Evolutionary conservation across 2,329 filamentous ascomycete genomes (phyloP).

Genomic region (Aspergillus udagawae): DNA sequence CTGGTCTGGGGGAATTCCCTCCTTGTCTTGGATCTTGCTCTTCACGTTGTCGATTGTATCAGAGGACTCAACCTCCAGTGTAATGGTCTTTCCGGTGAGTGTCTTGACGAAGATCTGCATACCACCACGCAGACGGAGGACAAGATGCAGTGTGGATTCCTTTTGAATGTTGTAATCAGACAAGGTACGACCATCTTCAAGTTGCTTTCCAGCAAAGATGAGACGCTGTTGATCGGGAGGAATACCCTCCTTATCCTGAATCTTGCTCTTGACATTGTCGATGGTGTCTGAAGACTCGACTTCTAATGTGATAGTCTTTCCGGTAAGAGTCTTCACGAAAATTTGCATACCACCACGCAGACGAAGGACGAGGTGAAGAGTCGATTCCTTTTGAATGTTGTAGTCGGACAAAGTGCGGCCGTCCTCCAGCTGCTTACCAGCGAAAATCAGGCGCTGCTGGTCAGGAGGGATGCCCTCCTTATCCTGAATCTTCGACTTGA

Average conservation of each 20-base stretch:
- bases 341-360: constrained; percentile 74
- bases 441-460: constrained; percentile 57
- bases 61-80: constrained; percentile 63
- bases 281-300: constrained; percentile 88
- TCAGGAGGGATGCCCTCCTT: constrained; percentile 58
- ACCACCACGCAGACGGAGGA: constrained; percentile 76
- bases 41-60: constrained; percentile 71
- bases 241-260: constrained; percentile 76
- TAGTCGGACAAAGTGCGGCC: constrained; percentile 54
- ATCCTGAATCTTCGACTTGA: constrained; percentile 58
- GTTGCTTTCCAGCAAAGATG: constrained; percentile 90
- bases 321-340: constrained; percentile 58
- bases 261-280: constrained; percentile 92
- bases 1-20: constrained; percentile 68
- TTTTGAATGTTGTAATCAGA: constrained; percentile 98
- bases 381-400: constrained; percentile 60
- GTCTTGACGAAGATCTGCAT: constrained; percentile 87
- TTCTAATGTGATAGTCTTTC: constrained; percentile 92
- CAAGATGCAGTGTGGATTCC: constrained; percentile 76
- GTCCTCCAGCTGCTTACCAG: constrained; percentile 56
- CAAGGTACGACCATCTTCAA: constrained; percentile 86
- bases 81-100: constrained; percentile 70
- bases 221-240: constrained; percentile 91
- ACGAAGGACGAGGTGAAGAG: constrained; percentile 70
- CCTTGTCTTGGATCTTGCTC: constrained; percentile 76